phyloP scores from a whole-genome alignment of 371 early-diverging fungal species.

The Lichtheimia hyalospora region DNA sequence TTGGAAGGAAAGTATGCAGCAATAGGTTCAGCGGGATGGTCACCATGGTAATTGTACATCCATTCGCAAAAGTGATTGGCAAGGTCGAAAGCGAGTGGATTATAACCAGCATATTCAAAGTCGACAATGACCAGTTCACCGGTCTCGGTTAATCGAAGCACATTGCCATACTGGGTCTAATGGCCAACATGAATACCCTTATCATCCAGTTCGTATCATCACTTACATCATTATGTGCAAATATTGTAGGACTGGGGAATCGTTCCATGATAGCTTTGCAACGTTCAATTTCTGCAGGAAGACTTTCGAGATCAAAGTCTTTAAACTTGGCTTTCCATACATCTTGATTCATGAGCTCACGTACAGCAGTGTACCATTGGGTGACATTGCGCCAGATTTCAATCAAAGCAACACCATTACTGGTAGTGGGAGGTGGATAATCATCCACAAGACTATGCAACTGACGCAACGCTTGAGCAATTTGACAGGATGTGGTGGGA shows the following conservation, averaged over 20 bases:
- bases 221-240: slow-evolving; percentile 57
- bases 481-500: slow-evolving; percentile 63
- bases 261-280: slow-evolving; percentile 26
- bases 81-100: slow-evolving; percentile 80
- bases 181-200: neutral
- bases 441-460: slow-evolving; percentile 71
- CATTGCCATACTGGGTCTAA: slow-evolving; percentile 83
- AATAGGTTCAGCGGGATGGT: slow-evolving; percentile 51
- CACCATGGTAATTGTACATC: slow-evolving; percentile 79
- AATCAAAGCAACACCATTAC: slow-evolving; percentile 17
- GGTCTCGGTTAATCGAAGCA: slow-evolving; percentile 53
- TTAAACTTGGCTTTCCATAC: slow-evolving; percentile 17
- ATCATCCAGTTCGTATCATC: neutral
- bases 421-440: slow-evolving; percentile 48
- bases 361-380: slow-evolving; percentile 10
- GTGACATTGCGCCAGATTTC: slow-evolving; percentile 63
- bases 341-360: slow-evolving; percentile 19
- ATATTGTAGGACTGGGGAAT: slow-evolving; percentile 57
- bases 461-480: slow-evolving; percentile 73
- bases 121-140: slow-evolving; percentile 75
- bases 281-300: slow-evolving; percentile 42
- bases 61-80: slow-evolving; percentile 92
- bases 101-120: slow-evolving; percentile 89
- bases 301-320: slow-evolving; percentile 36
- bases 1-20: slow-evolving; percentile 54